A percentile compares a stretch with the other conserved stretches of the same genome.
Conservation (phyloP, 2,329 filamentous ascomycete species). For the Aspergillus tanneri region DNA sequence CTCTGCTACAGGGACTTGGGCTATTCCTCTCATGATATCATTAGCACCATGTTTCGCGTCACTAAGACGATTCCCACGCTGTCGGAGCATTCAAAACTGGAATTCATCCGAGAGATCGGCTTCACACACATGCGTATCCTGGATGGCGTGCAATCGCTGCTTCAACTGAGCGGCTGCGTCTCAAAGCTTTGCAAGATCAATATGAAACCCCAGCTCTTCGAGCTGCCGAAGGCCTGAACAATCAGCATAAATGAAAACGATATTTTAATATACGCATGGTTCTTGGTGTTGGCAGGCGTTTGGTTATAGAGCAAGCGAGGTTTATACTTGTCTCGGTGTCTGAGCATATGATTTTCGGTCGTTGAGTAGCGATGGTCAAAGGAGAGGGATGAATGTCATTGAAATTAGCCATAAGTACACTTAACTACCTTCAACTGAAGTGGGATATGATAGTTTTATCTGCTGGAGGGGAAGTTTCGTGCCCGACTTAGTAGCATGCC, state of each 20-base stretch:
- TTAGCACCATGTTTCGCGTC: slow-evolving; percentile 98
- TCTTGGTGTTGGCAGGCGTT: slow-evolving; percentile 28
- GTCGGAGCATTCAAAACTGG: slow-evolving; percentile 90
- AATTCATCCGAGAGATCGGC: slow-evolving; percentile 98
- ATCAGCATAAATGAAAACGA: not conserved
- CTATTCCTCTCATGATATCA: slow-evolving; percentile 98
- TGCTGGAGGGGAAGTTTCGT: no score
- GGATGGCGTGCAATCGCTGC: slow-evolving; percentile 92
- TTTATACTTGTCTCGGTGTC: not conserved
- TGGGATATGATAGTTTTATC: not conserved
- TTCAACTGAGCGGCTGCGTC: slow-evolving; percentile 91
- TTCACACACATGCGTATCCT: slow-evolving; percentile 99
- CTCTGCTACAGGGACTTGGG: slow-evolving; percentile 63
- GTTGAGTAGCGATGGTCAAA: no score
- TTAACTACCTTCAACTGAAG: no score
- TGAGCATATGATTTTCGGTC: not conserved
- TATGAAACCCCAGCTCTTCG: slow-evolving; percentile 87
- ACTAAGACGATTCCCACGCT: slow-evolving; percentile 92
- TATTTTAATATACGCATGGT: no score
- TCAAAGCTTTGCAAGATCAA: slow-evolving; percentile 91
- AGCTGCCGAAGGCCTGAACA: slow-evolving; percentile 39
- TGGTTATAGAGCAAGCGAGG: not conserved
- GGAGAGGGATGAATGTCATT: no score
- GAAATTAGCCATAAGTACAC: no score
- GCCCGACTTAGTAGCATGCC: no score